A percentile compares a stretch with the other conserved stretches of the same genome.
These are phyloP conservation scores for Coffea humblotiana DNA, from an alignment of 305 asterid species.

Conservation along the genomic window DNA sequence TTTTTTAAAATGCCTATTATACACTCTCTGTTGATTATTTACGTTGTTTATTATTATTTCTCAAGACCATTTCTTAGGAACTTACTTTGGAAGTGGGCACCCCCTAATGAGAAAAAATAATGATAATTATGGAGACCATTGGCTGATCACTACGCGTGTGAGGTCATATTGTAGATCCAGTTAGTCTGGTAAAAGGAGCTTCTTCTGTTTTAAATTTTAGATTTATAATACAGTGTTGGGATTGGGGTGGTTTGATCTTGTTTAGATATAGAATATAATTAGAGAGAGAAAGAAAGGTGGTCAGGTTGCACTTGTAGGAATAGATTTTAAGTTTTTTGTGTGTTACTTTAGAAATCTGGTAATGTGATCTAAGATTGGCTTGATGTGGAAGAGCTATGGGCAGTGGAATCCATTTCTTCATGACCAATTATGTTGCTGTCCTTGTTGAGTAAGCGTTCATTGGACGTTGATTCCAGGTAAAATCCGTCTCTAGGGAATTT, in stretches of 20 bases:
- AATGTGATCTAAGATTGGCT: constrained; percentile 37
- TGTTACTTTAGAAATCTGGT: constrained; percentile 11
- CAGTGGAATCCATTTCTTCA: constrained; percentile 43
- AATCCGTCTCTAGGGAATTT: neutral
- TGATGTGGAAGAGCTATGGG: constrained; percentile 61
- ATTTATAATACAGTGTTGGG: neutral
- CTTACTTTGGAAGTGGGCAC: neutral
- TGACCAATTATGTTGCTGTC: constrained; percentile 84
- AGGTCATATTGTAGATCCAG: neutral
- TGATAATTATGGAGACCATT: neutral
- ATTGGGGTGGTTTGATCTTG: neutral
- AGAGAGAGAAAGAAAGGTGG: neutral
- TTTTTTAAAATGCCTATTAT: too few species aligned
- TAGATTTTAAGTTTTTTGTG: neutral
- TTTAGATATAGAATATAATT: constrained; percentile 8
- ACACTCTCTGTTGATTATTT: neutral
- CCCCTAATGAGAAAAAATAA: too few species aligned
- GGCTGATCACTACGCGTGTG: neutral
- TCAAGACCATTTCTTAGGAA: neutral
- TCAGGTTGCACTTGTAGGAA: neutral
- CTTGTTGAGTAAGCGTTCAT: constrained; percentile 93
- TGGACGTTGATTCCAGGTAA: constrained; percentile 91
- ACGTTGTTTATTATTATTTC: too few species aligned
- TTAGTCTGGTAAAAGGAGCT: neutral
- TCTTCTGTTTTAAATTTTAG: neutral